phyloP scores from a whole-genome alignment of 2,329 filamentous ascomycete species.

The Penicillium olsonii region DNA sequence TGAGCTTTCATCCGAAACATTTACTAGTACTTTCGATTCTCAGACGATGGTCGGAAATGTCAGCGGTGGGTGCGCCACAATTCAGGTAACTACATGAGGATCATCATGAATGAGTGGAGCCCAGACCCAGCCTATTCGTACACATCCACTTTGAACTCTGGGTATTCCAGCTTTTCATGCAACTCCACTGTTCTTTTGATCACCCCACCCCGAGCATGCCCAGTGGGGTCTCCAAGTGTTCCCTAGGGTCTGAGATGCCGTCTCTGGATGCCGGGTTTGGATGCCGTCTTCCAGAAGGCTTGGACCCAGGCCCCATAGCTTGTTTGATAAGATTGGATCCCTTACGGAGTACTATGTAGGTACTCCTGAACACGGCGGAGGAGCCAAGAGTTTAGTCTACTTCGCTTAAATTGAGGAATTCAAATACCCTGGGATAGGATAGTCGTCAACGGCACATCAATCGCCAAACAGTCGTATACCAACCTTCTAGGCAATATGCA shows the following conservation, averaged over 20 bases:
- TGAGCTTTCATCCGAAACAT: not conserved
- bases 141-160: not conserved
- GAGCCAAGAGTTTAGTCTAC: not conserved
- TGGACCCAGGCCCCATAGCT: not conserved
- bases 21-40: not conserved
- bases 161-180: not conserved
- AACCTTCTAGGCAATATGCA: constrained; percentile 6
- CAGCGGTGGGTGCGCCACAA: not conserved
- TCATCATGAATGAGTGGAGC: not conserved
- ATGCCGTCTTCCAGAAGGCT: not conserved
- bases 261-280: not conserved
- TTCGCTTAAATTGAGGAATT: not conserved
- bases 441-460: not conserved
- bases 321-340: no score
- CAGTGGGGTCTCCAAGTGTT: not conserved
- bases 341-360: no score
- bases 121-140: not conserved
- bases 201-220: not conserved
- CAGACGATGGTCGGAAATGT: not conserved
- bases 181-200: not conserved
- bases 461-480: not conserved
- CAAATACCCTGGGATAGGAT: not conserved
- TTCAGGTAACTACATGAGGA: not conserved
- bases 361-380: no score
- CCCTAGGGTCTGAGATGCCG: not conserved